phyloP scores from a whole-genome alignment of 257 asterid genomes.

The Haberlea rhodopensis region DNA sequence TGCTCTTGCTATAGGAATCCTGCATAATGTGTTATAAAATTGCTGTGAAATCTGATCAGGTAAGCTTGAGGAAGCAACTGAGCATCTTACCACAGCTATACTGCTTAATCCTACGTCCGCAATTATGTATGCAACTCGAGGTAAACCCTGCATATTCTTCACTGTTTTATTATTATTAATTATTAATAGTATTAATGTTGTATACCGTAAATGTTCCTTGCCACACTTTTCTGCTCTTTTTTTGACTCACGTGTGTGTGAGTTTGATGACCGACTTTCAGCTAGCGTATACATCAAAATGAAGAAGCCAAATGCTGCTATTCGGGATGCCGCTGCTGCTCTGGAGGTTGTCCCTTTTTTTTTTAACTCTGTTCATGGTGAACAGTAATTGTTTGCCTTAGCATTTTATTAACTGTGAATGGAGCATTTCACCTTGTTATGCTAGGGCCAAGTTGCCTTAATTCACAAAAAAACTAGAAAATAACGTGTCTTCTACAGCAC shows the following conservation, averaged over 20 bases:
- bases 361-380: conserved; percentile 6
- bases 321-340: conserved; percentile 91
- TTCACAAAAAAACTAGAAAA: too few species aligned
- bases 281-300: conserved; percentile 85
- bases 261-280: conserved; percentile 39
- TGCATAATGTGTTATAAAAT: conserved; percentile 5
- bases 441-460: too few species aligned
- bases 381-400: not conserved
- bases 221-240: not conserved
- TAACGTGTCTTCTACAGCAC: too few species aligned
- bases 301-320: conserved; percentile 98
- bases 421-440: too few species aligned
- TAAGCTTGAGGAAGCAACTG: conserved; percentile 77
- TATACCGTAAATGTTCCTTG: not conserved
- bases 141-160: conserved; percentile 28
- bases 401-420: too few species aligned
- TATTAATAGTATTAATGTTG: not conserved
- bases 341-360: conserved; percentile 56
- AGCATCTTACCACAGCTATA: conserved; percentile 78
- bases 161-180: not conserved
- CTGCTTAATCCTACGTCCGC: conserved; percentile 89
- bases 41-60: conserved; percentile 42
- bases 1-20: not conserved
- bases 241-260: not conserved
- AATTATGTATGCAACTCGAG: conserved; percentile 90